phyloP scores from a whole-genome alignment of 306 rosid genomes.

The apple (Malus domestica) region DNA sequence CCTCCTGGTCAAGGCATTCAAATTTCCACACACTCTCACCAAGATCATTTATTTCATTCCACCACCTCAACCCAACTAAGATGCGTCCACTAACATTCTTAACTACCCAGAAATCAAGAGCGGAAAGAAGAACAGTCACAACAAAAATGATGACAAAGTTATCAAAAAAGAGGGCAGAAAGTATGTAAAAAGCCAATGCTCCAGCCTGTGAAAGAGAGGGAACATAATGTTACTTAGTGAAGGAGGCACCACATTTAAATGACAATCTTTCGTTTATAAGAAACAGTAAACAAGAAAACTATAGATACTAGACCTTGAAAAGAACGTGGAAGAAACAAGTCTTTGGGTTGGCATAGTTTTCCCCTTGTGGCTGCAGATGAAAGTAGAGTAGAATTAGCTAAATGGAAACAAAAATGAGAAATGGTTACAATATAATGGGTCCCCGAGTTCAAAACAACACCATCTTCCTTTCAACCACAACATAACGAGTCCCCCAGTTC shows the following conservation, averaged over 20 bases:
- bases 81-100: conserved; percentile 98
- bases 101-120: conserved; percentile 98
- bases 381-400: conserved; percentile 8
- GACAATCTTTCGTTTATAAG: background rate
- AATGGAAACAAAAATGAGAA: background rate
- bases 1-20: conserved; percentile 98
- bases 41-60: conserved; percentile 95
- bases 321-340: conserved; percentile 94
- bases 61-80: conserved; percentile 98
- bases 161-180: conserved; percentile 71
- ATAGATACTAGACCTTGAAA: conserved; percentile 60
- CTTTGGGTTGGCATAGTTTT: conserved; percentile 90
- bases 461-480: too few species aligned
- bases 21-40: conserved; percentile 98
- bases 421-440: background rate
- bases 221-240: background rate
- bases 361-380: conserved; percentile 61
- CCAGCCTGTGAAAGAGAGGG: conserved; percentile 53
- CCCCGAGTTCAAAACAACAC: background rate
- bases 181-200: conserved; percentile 92
- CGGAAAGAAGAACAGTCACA: conserved; percentile 92
- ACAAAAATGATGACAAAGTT: conserved; percentile 96
- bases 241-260: background rate
- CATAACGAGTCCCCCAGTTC: background rate
- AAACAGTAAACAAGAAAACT: background rate